These are phyloP conservation scores for Calonectria naviculata DNA, from an alignment of 2,329 filamentous ascomycete genomes.

Conservation along the genomic window DNA sequence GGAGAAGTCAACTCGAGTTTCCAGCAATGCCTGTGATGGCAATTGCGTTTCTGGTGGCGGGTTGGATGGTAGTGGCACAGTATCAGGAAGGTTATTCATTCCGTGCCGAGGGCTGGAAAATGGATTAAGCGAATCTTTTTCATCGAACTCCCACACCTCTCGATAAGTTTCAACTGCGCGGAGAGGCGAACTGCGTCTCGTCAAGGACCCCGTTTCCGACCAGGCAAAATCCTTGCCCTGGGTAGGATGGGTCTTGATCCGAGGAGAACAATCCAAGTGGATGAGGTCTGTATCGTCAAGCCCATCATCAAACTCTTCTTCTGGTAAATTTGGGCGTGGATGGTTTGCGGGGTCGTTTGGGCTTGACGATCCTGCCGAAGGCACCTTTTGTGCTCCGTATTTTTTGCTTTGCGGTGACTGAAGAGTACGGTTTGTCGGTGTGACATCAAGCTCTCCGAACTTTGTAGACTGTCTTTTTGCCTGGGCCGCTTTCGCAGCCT, in stretches of 20 bases:
- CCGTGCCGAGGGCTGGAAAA: slow-evolving; percentile 43
- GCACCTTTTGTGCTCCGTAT: background rate
- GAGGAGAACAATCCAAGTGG: slow-evolving; percentile 15
- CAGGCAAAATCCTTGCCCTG: slow-evolving; percentile 33
- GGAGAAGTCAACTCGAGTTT: slow-evolving; percentile 43
- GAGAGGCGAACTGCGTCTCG: slow-evolving; percentile 45
- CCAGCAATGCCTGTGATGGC: background rate
- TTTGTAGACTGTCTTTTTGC: slow-evolving; percentile 25
- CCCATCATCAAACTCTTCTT: slow-evolving; percentile 34
- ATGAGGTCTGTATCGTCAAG: slow-evolving; percentile 40
- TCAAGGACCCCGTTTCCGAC: slow-evolving; percentile 43
- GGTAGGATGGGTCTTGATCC: background rate
- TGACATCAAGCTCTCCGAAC: slow-evolving; percentile 47
- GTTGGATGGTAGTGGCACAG: slow-evolving; percentile 39
- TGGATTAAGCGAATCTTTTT: slow-evolving; percentile 30
- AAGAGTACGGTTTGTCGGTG: slow-evolving; percentile 43
- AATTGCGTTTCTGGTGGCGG: background rate
- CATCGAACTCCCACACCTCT: slow-evolving; percentile 38
- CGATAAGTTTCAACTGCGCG: slow-evolving; percentile 19
- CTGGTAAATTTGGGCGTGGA: background rate
- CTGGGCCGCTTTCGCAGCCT: slow-evolving; percentile 26
- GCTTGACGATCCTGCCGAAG: background rate
- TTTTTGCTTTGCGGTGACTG: slow-evolving; percentile 21
- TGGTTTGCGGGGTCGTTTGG: background rate
- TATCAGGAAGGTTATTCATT: slow-evolving; percentile 43